Base-by-base conservation (phyloP, 805 yeast genomes). In the Pichia manshurica region DNA sequence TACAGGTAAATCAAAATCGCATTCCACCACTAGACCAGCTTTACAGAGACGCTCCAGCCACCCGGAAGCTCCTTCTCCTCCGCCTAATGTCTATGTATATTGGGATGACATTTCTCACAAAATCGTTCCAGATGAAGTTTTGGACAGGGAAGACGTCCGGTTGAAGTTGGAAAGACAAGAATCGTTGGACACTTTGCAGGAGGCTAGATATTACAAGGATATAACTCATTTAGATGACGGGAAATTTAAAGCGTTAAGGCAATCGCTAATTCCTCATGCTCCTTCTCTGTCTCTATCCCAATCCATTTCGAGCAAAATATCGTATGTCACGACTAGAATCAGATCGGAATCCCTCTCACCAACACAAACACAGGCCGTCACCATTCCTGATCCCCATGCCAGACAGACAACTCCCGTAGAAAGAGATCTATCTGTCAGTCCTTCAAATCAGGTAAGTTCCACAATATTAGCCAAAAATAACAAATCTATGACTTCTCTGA, bases 181-280 rank as follows among this genome's bases (percentile, higher is more conserved):
- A 50, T 72, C 83, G 0, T 72, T 82, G 25, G 67, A 75, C 37
- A 82, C 88, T 0, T 34, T 75, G 4, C 87, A 84, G 47, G 95
- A 87, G 54, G 80, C 81, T 1, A 62, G 68, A 12, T 66, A 77
- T 29, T 87, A 77, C 61, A 71, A 68, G 45, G 69, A 75, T 47
- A 68, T 73, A 38, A 77, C 76, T 41, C 80, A 81, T 5, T 71
- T 79, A 31, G 90, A 81, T 49, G 82, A 83, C 56, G 80, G 82
- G 1, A 72, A 93, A 45, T 62, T 82, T 19, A 68, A 82, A 22
- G 96, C 96, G 0, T 74, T 89, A 44, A 78, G 77, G 53, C 77
- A 79, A 49, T 77, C 87, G 1, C 57, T 88, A 4, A 69, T 49
- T 12, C 62, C 62, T 12, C 50, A 69, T 20, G n/a, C 48, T 52